Conservation (phyloP, 1,284 basidiomycete species). For the Taiwanofungus camphoratus region DNA sequence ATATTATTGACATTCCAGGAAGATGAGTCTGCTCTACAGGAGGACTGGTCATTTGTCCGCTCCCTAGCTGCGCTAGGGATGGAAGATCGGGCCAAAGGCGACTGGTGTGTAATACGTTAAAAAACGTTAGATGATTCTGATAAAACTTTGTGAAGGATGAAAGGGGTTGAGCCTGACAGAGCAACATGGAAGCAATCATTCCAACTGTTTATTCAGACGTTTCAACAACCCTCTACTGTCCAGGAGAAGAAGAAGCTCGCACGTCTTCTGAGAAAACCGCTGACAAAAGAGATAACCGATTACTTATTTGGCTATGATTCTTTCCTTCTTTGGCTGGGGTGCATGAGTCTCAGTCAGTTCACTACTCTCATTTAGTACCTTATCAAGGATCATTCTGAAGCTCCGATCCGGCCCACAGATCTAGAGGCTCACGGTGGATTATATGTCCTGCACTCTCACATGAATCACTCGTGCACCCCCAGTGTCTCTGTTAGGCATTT, state of each 20-base stretch:
- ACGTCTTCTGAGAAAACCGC: conserved; percentile 48
- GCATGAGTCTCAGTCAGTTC: conserved; percentile 75
- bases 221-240: conserved; percentile 45
- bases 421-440: conserved; percentile 84
- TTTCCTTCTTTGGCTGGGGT: conserved; percentile 70
- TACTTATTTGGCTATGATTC: conserved; percentile 70
- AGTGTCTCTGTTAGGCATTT: conserved; percentile 72
- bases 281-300: conserved; percentile 45
- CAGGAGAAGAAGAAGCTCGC: conserved; percentile 53
- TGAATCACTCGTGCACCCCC: conserved; percentile 81
- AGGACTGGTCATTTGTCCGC: conserved; percentile 46
- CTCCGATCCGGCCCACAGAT: no score
- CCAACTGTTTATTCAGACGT: conserved; percentile 49
- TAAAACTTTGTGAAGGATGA: conserved; percentile 17
- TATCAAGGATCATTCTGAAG: conserved; percentile 1
- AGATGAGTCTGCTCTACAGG: conserved; percentile 33
- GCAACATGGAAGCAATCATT: conserved; percentile 60
- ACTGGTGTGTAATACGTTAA: conserved; percentile 35
- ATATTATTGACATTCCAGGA: conserved; percentile 53
- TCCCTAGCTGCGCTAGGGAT: conserved; percentile 59
- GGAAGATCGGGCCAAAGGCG: conserved; percentile 56
- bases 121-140: background rate
- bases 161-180: conserved; percentile 47
- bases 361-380: conserved; percentile 5
- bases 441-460: conserved; percentile 80